Evolutionary conservation across 2,329 filamentous ascomycete genomes (phyloP), one percentile per base, ranked within the genome.

Genomic region (Neodidymelliopsis sp.): DNA sequence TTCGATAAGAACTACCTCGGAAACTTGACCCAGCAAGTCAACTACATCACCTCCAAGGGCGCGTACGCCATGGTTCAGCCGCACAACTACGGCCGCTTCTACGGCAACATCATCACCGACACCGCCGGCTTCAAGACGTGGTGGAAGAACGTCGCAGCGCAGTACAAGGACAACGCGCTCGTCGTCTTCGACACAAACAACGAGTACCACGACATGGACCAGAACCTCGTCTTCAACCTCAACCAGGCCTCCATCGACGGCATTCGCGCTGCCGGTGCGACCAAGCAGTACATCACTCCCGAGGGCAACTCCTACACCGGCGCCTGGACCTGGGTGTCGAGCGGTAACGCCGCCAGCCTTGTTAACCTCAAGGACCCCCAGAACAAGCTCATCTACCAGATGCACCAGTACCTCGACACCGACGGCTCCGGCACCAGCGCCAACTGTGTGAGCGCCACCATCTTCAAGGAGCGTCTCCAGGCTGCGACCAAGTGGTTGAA

Each of bases 391-490:
- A 69, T 84, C 63, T 84, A 81, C 68, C 80, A 84, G 61, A 84
- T 84, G 82, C 82, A 85, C 64, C 82, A 84, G 70, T 85, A 84
- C 60, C 81, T 84, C 27, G 82, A 85, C 69, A 72, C 69, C 0
- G 81, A 84, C 51, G 77, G 79, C 42, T 80, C 77, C 2, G 82
- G 82, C 7, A 83, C 81, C 0, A 72, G 70, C 2, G 71, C 69
- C 2, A 69, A 71, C 20, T 85, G 82, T 61, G 80, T 83, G 12
- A 76, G 66, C 51, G 54, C 67, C 4, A 84, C 81, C n/a, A 81
- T 84, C 52, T 80, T 82, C 41, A 66, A 69, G 18, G 78, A 83
- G 56, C 74, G 82, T 4, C 68, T 85, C 13, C 54, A 71, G 15
- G 74, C 67, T 9, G 82, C 82, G 0, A 84, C 82, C 0, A 57